Evolutionary conservation across 495 filamentous ascomycete species (phyloP).

Genomic region (Talaromyces wortmannii): DNA sequence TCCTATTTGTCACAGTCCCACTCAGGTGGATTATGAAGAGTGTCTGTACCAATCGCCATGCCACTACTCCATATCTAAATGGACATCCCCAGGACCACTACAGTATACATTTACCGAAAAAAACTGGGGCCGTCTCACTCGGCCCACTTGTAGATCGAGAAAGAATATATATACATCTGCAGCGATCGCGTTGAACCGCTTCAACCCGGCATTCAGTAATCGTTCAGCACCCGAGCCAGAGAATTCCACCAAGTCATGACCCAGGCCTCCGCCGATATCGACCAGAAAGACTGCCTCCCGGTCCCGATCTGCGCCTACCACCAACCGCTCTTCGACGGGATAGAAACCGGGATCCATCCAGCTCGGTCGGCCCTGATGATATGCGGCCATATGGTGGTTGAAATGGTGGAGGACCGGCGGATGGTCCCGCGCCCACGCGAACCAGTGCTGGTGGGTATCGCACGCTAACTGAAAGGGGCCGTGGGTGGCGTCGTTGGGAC

Average conservation of each 20-base stretch:
- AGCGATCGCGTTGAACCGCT: no score
- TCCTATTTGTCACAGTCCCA: no score
- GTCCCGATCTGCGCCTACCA: constrained; percentile 11
- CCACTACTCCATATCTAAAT: no score
- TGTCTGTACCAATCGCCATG: no score
- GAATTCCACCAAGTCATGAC: constrained; percentile 45
- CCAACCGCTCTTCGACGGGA: constrained; percentile 31
- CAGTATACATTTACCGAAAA: no score
- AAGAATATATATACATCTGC: no score
- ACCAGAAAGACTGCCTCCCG: constrained; percentile 28
- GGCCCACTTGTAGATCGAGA: no score
- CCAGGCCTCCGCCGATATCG: constrained; percentile 46
- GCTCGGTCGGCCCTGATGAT: constrained; percentile 36
- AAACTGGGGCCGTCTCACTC: no score
- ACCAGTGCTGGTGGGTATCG: constrained; percentile 3
- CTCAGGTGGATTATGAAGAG: no score
- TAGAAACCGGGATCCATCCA: constrained; percentile 48
- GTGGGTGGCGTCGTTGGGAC: constrained; percentile 11
- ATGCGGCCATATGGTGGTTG: constrained; percentile 45
- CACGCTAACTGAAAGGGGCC: constrained; percentile 7
- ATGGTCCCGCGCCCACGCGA: not conserved
- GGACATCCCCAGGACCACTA: no score
- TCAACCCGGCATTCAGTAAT: no score
- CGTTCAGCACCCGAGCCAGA: no score
- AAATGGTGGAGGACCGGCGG: constrained; percentile 23